These are phyloP conservation scores for Apophysomyces trapeziformis DNA, from an alignment of 371 early-diverging fungal genomes.

Conservation along the genomic window DNA sequence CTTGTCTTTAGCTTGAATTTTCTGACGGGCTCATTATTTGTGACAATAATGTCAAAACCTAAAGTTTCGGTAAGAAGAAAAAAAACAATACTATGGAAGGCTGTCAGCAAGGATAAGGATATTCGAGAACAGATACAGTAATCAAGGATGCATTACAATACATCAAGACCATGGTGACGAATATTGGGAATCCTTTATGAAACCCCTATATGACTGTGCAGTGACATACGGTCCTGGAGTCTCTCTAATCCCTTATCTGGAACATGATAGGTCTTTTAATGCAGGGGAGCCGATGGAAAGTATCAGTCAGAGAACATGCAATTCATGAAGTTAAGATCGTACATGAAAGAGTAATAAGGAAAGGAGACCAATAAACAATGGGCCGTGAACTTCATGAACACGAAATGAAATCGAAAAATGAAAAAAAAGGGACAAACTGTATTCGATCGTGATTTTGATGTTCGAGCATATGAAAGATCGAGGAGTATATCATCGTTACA, in stretches of 20 bases:
- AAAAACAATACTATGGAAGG: too few species aligned
- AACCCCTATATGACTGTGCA: not conserved
- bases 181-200: conserved; percentile 1
- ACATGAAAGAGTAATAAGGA: not conserved
- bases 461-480: not conserved
- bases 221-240: not conserved
- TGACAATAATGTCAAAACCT: too few species aligned
- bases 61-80: too few species aligned
- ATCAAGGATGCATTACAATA: not conserved
- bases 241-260: not conserved
- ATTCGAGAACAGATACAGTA: not conserved
- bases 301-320: not conserved
- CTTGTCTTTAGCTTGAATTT: too few species aligned
- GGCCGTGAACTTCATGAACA: not conserved
- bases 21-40: too few species aligned
- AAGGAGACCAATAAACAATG: not conserved
- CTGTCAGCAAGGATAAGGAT: too few species aligned
- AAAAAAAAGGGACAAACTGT: not conserved
- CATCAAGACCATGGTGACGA: conserved; percentile 3
- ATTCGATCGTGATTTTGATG: not conserved
- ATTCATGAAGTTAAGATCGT: not conserved
- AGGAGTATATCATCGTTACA: not conserved
- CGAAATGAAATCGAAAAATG: not conserved
- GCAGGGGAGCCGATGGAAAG: not conserved
- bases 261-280: not conserved